phyloP scores from a whole-genome alignment of 2,329 filamentous ascomycete genomes.

The Talaromyces atroroseus region DNA sequence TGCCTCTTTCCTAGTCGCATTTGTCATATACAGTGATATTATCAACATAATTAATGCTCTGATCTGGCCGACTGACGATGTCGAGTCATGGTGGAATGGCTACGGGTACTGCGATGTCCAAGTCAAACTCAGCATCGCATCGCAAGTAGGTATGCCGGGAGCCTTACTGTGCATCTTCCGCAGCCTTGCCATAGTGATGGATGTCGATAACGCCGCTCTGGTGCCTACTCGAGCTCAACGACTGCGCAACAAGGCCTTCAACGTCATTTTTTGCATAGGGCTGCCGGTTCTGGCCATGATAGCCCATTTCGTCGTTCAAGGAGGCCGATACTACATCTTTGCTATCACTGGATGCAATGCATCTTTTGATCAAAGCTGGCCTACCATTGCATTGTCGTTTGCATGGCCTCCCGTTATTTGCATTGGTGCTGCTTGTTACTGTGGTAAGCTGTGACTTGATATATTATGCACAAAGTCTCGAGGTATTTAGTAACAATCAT shows the following conservation, averaged over 20 bases:
- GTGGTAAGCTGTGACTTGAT: constrained; percentile 41
- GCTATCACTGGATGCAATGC: constrained; percentile 56
- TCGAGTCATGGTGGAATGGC: constrained; percentile 53
- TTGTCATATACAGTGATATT: constrained; percentile 53
- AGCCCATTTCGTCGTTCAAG: constrained; percentile 56
- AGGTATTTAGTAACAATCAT: background rate
- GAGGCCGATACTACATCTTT: constrained; percentile 53
- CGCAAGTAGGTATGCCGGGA: constrained; percentile 49
- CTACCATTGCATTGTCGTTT: constrained; percentile 48
- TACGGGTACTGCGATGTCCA: constrained; percentile 60
- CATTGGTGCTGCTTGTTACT: constrained; percentile 51
- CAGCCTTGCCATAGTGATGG: constrained; percentile 55
- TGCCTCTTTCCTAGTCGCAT: constrained; percentile 52
- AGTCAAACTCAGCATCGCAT: constrained; percentile 52
- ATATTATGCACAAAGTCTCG: background rate
- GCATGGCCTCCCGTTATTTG: constrained; percentile 55
- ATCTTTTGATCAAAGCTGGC: constrained; percentile 53
- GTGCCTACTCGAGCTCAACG: constrained; percentile 46
- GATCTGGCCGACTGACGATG: constrained; percentile 58
- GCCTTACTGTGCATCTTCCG: constrained; percentile 55
- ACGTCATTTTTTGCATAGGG: constrained; percentile 52
- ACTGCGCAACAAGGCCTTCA: constrained; percentile 43
- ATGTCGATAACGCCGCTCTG: constrained; percentile 52
- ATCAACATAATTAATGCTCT: constrained; percentile 57
- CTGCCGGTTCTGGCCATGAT: constrained; percentile 52